phyloP scores from a whole-genome alignment of 768 basidiomycete species.

The Lyophyllum shimeji region DNA sequence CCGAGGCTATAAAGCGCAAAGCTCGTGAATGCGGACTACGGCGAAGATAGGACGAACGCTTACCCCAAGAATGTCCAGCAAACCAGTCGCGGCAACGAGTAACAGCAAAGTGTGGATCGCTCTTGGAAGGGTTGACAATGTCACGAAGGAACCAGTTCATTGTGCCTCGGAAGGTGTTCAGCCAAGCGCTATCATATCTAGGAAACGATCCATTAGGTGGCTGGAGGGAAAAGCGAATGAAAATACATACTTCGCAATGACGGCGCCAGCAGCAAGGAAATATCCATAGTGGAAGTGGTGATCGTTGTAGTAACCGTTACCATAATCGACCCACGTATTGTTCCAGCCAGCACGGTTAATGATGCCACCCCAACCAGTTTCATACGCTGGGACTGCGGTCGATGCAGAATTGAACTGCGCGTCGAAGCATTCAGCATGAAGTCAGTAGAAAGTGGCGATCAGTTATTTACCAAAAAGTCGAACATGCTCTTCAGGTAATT shows the following conservation, averaged over 20 bases:
- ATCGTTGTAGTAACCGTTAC: slow-evolving; percentile 37
- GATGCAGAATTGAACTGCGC: slow-evolving; percentile 20
- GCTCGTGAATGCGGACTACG: background rate
- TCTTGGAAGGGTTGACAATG: slow-evolving; percentile 31
- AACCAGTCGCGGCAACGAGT: slow-evolving; percentile 34
- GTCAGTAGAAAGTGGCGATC: background rate
- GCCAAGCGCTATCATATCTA: slow-evolving; percentile 26
- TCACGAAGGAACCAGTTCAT: slow-evolving; percentile 31
- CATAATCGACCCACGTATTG: slow-evolving; percentile 29
- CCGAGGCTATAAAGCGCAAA: slow-evolving; percentile 24
- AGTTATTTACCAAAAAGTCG: slow-evolving; percentile 23
- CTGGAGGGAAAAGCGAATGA: background rate
- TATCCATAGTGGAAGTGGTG: slow-evolving; percentile 38
- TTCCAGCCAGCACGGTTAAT: slow-evolving; percentile 30
- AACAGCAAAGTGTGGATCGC: slow-evolving; percentile 30
- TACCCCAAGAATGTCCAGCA: slow-evolving; percentile 37
- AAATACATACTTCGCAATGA: slow-evolving; percentile 27
- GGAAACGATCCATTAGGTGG: background rate
- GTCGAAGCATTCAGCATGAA: background rate
- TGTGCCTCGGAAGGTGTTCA: slow-evolving; percentile 22
- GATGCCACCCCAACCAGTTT: slow-evolving; percentile 35
- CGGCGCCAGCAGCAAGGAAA: slow-evolving; percentile 28
- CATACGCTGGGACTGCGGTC: slow-evolving; percentile 27
- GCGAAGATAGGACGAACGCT: background rate
- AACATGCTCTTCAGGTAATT: slow-evolving; percentile 24